These are phyloP conservation scores for Oemleria cerasiformis DNA, from an alignment of 306 rosid species.

Conservation along the genomic window DNA sequence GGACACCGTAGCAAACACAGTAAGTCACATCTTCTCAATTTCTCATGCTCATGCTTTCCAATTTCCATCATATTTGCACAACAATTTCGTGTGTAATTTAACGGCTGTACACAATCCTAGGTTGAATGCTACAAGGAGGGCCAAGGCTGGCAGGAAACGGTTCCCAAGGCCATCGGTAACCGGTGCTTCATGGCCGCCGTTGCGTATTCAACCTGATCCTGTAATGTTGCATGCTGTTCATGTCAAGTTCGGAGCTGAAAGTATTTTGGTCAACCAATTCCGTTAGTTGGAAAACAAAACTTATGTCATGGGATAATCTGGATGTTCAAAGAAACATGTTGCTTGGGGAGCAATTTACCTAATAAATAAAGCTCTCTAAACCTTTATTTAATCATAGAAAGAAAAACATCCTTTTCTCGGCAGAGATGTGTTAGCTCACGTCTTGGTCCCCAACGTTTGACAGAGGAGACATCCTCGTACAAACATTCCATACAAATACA, in stretches of 20 bases:
- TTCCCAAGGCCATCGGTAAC: slow-evolving; percentile 26
- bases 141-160: slow-evolving; percentile 54
- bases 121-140: slow-evolving; percentile 72
- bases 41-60: neutral
- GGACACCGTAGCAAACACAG: slow-evolving; percentile 38
- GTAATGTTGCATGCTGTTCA: neutral
- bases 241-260: neutral
- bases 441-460: slow-evolving; percentile 57
- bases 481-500: slow-evolving; percentile 56
- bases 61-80: neutral
- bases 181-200: slow-evolving; percentile 66
- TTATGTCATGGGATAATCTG: neutral
- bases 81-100: neutral
- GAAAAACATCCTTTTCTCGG: slow-evolving; percentile 54
- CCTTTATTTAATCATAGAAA: slow-evolving; percentile 32
- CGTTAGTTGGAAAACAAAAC: neutral
- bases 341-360: neutral
- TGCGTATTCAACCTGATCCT: slow-evolving; percentile 21
- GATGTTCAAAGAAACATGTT: no score
- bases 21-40: slow-evolving; percentile 35
- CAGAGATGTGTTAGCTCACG: slow-evolving; percentile 56
- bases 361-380: slow-evolving; percentile 2
- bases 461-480: slow-evolving; percentile 37
- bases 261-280: neutral
- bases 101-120: slow-evolving; percentile 32